Conservation (phyloP, 2,329 filamentous ascomycete species). For the Fusarium camptoceras region DNA sequence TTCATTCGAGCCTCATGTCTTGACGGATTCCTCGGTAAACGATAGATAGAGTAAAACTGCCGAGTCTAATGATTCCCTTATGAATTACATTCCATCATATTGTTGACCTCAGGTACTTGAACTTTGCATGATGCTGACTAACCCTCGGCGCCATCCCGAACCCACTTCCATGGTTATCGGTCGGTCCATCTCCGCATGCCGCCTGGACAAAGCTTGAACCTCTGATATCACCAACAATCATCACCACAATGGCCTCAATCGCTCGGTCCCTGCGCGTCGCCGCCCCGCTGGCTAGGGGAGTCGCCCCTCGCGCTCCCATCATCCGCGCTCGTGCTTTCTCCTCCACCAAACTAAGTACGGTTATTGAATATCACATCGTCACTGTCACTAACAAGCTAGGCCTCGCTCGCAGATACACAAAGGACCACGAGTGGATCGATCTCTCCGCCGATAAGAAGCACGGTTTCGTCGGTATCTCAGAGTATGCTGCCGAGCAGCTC, state of each 20-base stretch:
- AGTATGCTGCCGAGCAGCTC: conserved; percentile 90
- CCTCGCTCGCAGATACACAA: conserved; percentile 86
- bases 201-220: conserved; percentile 36
- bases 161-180: conserved; percentile 13
- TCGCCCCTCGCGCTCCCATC: conserved; percentile 53
- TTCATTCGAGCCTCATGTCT: conserved; percentile 15
- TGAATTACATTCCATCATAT: conserved; percentile 1
- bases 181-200: conserved; percentile 37
- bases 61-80: not conserved
- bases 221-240: conserved; percentile 37
- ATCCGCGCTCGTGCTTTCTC: conserved; percentile 59
- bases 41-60: not conserved
- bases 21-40: not conserved
- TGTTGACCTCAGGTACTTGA: not conserved
- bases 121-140: conserved; percentile 35
- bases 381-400: conserved; percentile 54
- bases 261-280: conserved; percentile 65
- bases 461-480: conserved; percentile 85
- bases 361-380: not conserved
- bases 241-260: conserved; percentile 69
- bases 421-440: conserved; percentile 99
- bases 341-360: conserved; percentile 53
- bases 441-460: conserved; percentile 84
- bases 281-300: conserved; percentile 58
- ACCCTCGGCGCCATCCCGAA: conserved; percentile 32